Evolutionary conservation across 2,329 filamentous ascomycete species (phyloP).

Genomic region (Fusarium veterinarium): DNA sequence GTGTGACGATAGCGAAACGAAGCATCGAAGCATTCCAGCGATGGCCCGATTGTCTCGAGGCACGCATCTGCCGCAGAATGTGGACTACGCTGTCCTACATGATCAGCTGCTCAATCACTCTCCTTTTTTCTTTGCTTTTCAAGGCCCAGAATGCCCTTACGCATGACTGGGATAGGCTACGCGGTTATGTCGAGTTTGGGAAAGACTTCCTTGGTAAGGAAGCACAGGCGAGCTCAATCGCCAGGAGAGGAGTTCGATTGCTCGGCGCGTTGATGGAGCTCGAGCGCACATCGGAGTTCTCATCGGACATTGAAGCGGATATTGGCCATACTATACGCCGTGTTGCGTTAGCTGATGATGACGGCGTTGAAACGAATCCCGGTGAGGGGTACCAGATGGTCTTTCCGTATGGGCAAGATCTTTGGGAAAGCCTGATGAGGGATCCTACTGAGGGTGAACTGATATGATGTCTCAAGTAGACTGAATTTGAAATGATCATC

Average conservation of each 20-base stretch:
- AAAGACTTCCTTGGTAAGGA: background rate
- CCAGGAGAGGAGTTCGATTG: background rate
- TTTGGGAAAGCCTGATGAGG: slow-evolving; percentile 1
- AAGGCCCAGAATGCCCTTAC: background rate
- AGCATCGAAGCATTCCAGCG: background rate
- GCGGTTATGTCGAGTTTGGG: background rate
- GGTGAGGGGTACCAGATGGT: background rate
- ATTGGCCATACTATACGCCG: slow-evolving; percentile 1
- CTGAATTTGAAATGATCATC: background rate
- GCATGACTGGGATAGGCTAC: background rate
- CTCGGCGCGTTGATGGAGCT: background rate
- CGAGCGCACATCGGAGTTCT: background rate
- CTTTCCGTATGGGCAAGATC: slow-evolving; percentile 2
- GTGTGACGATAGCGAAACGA: background rate
- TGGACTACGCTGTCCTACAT: slow-evolving; percentile 4
- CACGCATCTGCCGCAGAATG: background rate
- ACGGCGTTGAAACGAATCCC: background rate
- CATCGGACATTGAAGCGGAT: background rate
- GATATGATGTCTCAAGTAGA: background rate
- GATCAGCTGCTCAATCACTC: background rate
- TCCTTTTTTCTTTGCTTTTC: background rate
- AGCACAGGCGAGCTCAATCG: background rate
- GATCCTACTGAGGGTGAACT: background rate
- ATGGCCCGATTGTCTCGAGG: background rate
- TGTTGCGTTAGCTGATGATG: background rate